Evolutionary conservation across 495 filamentous ascomycete genomes (phyloP).

Genomic region (Glonium stellatum): DNA sequence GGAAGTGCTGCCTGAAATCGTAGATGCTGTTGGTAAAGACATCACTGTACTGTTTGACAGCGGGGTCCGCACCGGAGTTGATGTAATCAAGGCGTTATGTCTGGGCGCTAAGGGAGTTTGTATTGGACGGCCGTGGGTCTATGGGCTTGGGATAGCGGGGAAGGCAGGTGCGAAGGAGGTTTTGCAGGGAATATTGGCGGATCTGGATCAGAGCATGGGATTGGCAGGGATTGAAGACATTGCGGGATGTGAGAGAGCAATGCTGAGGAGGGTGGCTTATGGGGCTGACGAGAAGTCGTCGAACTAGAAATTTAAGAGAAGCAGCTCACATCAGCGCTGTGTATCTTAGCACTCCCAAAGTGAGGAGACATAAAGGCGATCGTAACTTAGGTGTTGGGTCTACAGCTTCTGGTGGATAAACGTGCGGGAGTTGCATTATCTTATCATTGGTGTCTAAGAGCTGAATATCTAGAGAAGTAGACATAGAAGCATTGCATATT

Average conservation of each 20-base stretch:
- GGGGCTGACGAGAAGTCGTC: no score
- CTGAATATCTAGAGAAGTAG: no score
- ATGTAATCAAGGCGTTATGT: slow-evolving; percentile 47
- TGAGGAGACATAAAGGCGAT: no score
- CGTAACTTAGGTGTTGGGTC: no score
- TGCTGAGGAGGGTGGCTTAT: not conserved
- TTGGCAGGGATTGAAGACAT: slow-evolving; percentile 47
- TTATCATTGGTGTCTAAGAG: no score
- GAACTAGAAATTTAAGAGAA: no score
- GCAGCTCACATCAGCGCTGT: no score
- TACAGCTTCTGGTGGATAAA: no score
- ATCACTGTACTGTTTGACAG: slow-evolving; percentile 45
- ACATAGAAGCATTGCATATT: no score
- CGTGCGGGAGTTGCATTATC: no score
- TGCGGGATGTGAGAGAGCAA: not conserved
- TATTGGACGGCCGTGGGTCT: slow-evolving; percentile 46
- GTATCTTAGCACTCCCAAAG: no score
- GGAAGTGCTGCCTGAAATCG: slow-evolving; percentile 43
- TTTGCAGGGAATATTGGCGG: slow-evolving; percentile 56
- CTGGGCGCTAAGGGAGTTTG: slow-evolving; percentile 49
- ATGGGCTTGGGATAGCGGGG: slow-evolving; percentile 46
- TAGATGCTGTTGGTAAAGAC: slow-evolving; percentile 42
- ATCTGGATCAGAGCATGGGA: slow-evolving; percentile 61
- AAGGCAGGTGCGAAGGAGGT: slow-evolving; percentile 55
- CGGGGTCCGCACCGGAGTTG: slow-evolving; percentile 43